Evolutionary conservation across 2,329 filamentous ascomycete species (phyloP).

Genomic region (Claviceps sp.): DNA sequence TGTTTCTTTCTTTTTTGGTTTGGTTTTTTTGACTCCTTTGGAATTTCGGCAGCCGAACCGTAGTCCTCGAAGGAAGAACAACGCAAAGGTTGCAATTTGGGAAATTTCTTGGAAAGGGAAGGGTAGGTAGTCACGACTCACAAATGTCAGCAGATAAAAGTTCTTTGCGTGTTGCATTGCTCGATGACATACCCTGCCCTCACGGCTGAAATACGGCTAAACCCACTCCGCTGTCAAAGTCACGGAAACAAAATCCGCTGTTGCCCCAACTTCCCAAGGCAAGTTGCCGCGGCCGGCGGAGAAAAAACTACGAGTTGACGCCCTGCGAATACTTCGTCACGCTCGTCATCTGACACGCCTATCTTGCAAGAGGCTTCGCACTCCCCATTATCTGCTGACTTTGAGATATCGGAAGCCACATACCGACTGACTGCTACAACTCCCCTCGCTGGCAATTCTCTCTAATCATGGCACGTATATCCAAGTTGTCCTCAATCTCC

Average conservation of each 20-base stretch:
- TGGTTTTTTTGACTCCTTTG: neutral
- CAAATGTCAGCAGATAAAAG: neutral
- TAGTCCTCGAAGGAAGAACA: no score
- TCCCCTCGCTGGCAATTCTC: neutral
- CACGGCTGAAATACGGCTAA: constrained; percentile 17
- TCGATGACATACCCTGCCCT: neutral
- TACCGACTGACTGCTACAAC: neutral
- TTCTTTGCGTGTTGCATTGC: neutral
- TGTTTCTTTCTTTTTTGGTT: no score
- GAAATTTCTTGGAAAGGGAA: no score
- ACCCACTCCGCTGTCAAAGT: constrained; percentile 12
- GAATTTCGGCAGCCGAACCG: neutral
- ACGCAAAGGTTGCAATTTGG: no score
- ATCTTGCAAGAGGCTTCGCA: constrained; percentile 3
- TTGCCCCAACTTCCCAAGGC: neutral
- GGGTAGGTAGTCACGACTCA: no score
- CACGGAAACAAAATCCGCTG: constrained; percentile 13
- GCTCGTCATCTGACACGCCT: constrained; percentile 13
- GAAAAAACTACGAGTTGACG: constrained; percentile 12
- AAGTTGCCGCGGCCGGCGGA: constrained; percentile 8
- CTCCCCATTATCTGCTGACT: neutral
- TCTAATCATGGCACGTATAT: constrained; percentile 17
- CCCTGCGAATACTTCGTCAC: constrained; percentile 3
- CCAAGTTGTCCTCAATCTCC: constrained; percentile 1
- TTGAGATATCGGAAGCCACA: neutral